Percentiles rank a stretch among this genome's conserved stretches.
These are phyloP conservation scores for Kalmusia sp. DNA, from an alignment of 2,329 filamentous ascomycete genomes.

Conservation along the genomic window DNA sequence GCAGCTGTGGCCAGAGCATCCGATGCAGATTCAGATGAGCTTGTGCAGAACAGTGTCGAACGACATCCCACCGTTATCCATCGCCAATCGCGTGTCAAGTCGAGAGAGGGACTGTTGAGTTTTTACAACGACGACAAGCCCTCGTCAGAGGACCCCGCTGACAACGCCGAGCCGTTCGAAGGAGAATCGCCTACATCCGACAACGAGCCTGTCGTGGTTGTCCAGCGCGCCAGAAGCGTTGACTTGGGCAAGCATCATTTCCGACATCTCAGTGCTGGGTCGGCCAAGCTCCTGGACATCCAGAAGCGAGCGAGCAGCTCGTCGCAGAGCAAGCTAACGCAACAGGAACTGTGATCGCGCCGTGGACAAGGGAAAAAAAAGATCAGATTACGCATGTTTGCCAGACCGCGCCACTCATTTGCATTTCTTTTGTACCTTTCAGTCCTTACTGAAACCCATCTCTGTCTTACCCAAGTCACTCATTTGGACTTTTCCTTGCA, in stretches of 20 bases:
- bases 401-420: conserved; percentile 45
- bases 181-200: conserved; percentile 40
- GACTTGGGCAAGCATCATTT: conserved; percentile 70
- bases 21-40: conserved; percentile 47
- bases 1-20: conserved; percentile 28
- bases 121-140: conserved; percentile 52
- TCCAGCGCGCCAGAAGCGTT: conserved; percentile 75
- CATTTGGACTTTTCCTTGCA: conserved; percentile 21
- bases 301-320: conserved; percentile 41
- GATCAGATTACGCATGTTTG: conserved; percentile 29
- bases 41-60: conserved; percentile 60
- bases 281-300: conserved; percentile 76
- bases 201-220: conserved; percentile 28
- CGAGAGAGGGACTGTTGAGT: conserved; percentile 65
- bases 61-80: conserved; percentile 71
- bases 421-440: conserved; percentile 44
- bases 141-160: conserved; percentile 34
- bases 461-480: conserved; percentile 8
- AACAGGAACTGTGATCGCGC: conserved; percentile 28
- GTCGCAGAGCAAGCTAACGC: conserved; percentile 31
- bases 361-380: conserved; percentile 19
- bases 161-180: conserved; percentile 38
- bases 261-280: conserved; percentile 78
- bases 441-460: conserved; percentile 33
- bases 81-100: conserved; percentile 63